Evolutionary conservation across 2,329 filamentous ascomycete genomes (phyloP).

Genomic region (Xylariaceae sp.): DNA sequence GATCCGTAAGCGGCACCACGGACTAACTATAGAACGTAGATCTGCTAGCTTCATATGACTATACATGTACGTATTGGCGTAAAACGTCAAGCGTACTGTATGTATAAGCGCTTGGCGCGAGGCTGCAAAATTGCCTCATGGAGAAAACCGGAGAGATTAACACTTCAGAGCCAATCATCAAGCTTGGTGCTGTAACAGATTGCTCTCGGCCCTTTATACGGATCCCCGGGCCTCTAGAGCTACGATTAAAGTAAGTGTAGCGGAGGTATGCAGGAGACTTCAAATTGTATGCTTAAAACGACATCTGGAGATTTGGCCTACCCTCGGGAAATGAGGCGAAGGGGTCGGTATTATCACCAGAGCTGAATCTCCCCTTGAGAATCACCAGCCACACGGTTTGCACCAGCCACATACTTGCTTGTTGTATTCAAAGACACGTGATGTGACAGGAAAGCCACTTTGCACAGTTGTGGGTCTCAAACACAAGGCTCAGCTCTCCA

Average conservation of each 20-base stretch:
- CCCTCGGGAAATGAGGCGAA: slow-evolving; percentile 13
- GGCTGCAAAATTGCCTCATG: slow-evolving; percentile 31
- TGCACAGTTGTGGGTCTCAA: neutral
- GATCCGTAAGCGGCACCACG: slow-evolving; percentile 7
- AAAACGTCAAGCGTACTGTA: no score
- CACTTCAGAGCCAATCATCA: slow-evolving; percentile 14
- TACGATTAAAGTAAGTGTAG: slow-evolving; percentile 5
- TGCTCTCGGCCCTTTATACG: slow-evolving; percentile 27
- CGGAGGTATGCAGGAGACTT: no score
- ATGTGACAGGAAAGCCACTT: neutral
- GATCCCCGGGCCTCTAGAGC: slow-evolving; percentile 25
- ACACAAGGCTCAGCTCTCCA: neutral
- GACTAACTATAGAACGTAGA: no score
- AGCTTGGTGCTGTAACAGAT: neutral
- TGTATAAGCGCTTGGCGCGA: slow-evolving; percentile 14
- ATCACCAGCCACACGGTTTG: neutral
- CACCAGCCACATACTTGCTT: neutral
- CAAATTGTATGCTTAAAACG: no score
- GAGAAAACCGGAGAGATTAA: slow-evolving; percentile 20
- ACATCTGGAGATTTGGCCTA: slow-evolving; percentile 10
- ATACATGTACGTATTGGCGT: no score
- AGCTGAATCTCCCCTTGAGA: neutral
- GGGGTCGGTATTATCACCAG: neutral
- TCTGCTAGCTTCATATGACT: no score
- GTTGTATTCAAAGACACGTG: no score